Evolutionary conservation across 2,329 filamentous ascomycete genomes (phyloP).

Genomic region (Ascochyta rabiei): DNA sequence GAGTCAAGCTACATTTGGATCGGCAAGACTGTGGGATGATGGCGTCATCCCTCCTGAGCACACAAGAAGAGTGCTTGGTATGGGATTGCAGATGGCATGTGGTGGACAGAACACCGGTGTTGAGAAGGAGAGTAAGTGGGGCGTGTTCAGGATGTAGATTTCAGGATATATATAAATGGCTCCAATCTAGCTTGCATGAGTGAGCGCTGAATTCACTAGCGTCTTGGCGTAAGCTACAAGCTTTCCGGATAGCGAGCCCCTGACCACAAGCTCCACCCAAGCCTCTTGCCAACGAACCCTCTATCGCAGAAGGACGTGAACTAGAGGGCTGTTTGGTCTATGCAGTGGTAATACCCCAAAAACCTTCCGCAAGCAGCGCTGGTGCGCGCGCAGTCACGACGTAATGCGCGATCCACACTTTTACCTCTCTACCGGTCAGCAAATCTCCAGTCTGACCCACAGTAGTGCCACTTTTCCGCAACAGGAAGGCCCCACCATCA

Average conservation of each 20-base stretch:
- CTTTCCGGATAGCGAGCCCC: constrained; percentile 6
- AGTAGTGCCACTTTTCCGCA: constrained; percentile 9
- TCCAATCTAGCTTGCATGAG: neutral
- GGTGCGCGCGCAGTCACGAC: neutral
- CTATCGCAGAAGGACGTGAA: neutral
- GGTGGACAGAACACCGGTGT: constrained; percentile 45
- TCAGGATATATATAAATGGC: neutral
- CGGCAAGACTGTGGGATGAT: constrained; percentile 82
- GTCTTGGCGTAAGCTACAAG: constrained; percentile 9
- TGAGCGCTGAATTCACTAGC: neutral
- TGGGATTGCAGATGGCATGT: constrained; percentile 56
- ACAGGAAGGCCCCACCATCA: neutral
- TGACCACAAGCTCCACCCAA: constrained; percentile 8
- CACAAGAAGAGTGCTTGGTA: constrained; percentile 55
- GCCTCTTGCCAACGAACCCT: neutral
- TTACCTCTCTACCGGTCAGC: constrained; percentile 7
- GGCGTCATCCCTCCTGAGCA: constrained; percentile 58
- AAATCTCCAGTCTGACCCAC: neutral
- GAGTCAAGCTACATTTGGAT: constrained; percentile 87
- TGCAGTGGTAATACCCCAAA: too few relatives aligned
- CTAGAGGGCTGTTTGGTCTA: too few relatives aligned
- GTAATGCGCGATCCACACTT: neutral
- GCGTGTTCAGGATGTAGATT: constrained; percentile 50
- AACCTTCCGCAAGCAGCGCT: too few relatives aligned
- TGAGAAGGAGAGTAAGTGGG: constrained; percentile 46